These are phyloP conservation scores for Oemleria cerasiformis DNA, from an alignment of 306 rosid genomes.

Conservation along the genomic window DNA sequence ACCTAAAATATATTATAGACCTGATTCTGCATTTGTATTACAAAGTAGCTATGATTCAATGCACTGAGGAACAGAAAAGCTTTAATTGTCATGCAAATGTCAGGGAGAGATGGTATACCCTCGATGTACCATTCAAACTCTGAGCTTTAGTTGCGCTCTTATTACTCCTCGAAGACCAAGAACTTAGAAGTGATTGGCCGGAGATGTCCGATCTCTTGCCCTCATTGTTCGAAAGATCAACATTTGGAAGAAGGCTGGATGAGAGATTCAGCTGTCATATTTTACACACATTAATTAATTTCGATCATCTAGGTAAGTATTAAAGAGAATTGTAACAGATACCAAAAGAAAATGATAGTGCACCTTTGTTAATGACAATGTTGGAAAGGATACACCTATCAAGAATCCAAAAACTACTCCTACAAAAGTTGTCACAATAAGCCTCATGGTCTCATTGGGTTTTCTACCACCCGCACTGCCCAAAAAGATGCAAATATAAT, in stretches of 20 bases:
- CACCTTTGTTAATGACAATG: slow-evolving; percentile 82
- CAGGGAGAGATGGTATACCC: slow-evolving; percentile 44
- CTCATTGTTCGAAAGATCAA: slow-evolving; percentile 49
- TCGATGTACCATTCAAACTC: slow-evolving; percentile 51
- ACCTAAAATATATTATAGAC: slow-evolving; percentile 13
- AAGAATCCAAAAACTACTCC: slow-evolving; percentile 88
- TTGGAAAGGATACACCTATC: slow-evolving; percentile 81
- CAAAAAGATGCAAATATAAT: slow-evolving; percentile 32
- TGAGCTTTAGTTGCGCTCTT: slow-evolving; percentile 38
- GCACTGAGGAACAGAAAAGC: not conserved
- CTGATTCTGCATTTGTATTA: slow-evolving; percentile 14
- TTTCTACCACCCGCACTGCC: slow-evolving; percentile 66
- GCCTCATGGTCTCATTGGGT: slow-evolving; percentile 83
- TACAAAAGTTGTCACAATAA: slow-evolving; percentile 69
- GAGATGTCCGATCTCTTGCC: slow-evolving; percentile 39
- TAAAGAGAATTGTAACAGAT: not conserved
- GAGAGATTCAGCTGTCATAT: slow-evolving; percentile 76
- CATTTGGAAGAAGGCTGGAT: slow-evolving; percentile 55
- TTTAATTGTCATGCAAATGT: slow-evolving; percentile 7
- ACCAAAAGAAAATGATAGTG: not conserved
- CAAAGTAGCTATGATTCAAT: slow-evolving; percentile 1
- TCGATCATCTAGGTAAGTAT: slow-evolving; percentile 22
- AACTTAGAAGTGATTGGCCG: slow-evolving; percentile 27
- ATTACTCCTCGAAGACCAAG: slow-evolving; percentile 38
- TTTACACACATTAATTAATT: slow-evolving; percentile 9